phyloP scores from a whole-genome alignment of 768 basidiomycete species.

The Royoungia palumana region DNA sequence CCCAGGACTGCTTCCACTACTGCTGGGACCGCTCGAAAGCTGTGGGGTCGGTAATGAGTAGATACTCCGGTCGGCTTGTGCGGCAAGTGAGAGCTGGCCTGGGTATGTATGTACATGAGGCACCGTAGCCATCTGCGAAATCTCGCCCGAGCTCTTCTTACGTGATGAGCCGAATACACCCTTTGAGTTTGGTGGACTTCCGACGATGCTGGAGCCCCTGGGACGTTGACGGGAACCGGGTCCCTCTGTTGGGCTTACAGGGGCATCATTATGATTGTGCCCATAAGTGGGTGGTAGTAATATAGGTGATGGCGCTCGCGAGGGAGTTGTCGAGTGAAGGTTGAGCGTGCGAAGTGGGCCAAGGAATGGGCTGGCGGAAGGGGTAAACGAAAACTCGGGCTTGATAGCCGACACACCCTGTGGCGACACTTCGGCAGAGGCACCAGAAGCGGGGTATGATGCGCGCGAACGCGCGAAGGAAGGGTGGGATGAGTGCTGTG shows the following conservation, averaged over 20 bases:
- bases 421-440: slow-evolving; percentile 31
- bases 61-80: slow-evolving; percentile 22
- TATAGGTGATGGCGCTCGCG: slow-evolving; percentile 71
- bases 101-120: slow-evolving; percentile 35
- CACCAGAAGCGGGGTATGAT: slow-evolving; percentile 16
- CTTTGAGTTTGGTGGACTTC: slow-evolving; percentile 36
- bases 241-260: slow-evolving; percentile 36
- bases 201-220: slow-evolving; percentile 32
- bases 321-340: slow-evolving; percentile 66
- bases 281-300: slow-evolving; percentile 51
- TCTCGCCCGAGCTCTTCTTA: slow-evolving; percentile 32
- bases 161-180: slow-evolving; percentile 26
- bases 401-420: slow-evolving; percentile 23
- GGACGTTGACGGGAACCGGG: slow-evolving; percentile 25
- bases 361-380: slow-evolving; percentile 77
- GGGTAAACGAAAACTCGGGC: slow-evolving; percentile 49
- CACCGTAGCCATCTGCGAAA: slow-evolving; percentile 25
- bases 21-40: slow-evolving; percentile 63
- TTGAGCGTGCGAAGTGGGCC: slow-evolving; percentile 74
- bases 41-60: slow-evolving; percentile 53
- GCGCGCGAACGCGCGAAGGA: slow-evolving; percentile 27
- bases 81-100: slow-evolving; percentile 29
- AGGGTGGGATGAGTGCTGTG: slow-evolving; percentile 30
- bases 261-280: slow-evolving; percentile 21
- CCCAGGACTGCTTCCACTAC: slow-evolving; percentile 61